Base-by-base conservation (phyloP, 2,329 filamentous ascomycete genomes). In the Cercospora sesami region DNA sequence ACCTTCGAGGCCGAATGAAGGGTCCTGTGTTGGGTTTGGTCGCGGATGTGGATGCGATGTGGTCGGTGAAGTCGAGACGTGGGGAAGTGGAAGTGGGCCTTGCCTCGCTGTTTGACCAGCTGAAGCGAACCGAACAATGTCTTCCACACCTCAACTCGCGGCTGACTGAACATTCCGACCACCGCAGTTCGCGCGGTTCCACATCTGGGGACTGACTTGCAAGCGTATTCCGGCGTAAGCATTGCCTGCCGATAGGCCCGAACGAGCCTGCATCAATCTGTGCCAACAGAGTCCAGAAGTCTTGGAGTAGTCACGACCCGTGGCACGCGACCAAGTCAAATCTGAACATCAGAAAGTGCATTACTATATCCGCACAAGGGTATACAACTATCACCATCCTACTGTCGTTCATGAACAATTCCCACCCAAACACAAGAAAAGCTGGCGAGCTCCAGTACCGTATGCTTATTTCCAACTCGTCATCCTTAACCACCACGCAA, bases 321-420 rank as follows among this genome's bases (percentile, higher is more conserved):
- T 51, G 21, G 45, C 18, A 51, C 45, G 45, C 45, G 45, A 51
- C 21, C 18, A 51, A 26, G 45, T 23, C 45, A 21, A 51, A 51
- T 23, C 21, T 21, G 36, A 30, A 26, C 21, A 45, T 28, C 33
- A 21, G 18, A 39, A 61, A 16, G n/a, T 26, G 59, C 59, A 61
- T 42, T 39, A n/a, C 26, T 42, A 39, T 45, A 36, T 12, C 59
- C 21, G 59, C 33, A 61, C 33, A 61, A 48, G 59, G 59, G 59
- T 61, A 61, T 48, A 42, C 6, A 61, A 39, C 26, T 36, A 61
- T 31, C 33, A 14, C 23, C 18, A 26, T 61, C 59, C 33, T n/a
- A 61, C 21, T 45, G 33, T 42, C 36, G 59, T 30, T 48, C 36
- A 26, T 61, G 57, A 31, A 60, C 33, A 48, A 28, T 39, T 30